These are phyloP conservation scores for Mytilinidion resinicola DNA, from an alignment of 495 filamentous ascomycete genomes.

Conservation along the genomic window DNA sequence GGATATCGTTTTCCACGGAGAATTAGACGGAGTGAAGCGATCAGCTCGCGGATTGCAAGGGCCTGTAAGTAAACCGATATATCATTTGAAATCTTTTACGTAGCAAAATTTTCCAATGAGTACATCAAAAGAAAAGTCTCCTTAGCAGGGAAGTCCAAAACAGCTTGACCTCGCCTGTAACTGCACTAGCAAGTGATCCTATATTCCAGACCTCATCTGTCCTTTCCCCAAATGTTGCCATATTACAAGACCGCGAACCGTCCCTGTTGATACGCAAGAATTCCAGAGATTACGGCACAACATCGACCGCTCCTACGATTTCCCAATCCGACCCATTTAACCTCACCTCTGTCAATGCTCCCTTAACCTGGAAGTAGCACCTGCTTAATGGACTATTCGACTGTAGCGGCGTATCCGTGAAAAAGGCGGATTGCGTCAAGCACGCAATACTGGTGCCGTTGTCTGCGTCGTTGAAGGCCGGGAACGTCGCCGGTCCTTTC, in stretches of 20 bases:
- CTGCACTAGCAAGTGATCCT: neutral
- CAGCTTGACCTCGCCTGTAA: neutral
- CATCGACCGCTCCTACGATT: neutral
- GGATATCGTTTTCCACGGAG: too few relatives aligned
- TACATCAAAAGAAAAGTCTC: neutral
- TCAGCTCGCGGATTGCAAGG: neutral
- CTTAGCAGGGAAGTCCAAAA: neutral
- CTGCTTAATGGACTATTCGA: neutral
- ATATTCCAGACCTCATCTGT: neutral
- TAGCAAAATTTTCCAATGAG: neutral
- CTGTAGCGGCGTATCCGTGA: neutral
- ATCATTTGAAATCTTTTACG: neutral
- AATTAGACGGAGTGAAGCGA: neutral
- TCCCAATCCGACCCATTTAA: neutral
- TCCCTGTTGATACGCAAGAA: neutral
- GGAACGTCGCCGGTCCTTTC: constrained; percentile 3
- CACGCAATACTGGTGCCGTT: constrained; percentile 3
- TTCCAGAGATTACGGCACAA: neutral
- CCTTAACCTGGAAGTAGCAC: constrained; percentile 4
- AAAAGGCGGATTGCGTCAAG: neutral
- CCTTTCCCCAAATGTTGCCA: neutral
- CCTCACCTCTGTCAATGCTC: neutral
- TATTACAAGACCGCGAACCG: neutral
- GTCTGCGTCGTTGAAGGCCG: neutral
- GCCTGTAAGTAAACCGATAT: neutral